Base-by-base conservation (phyloP, 2,329 filamentous ascomycete species). In the Verticillium albo-atrum region DNA sequence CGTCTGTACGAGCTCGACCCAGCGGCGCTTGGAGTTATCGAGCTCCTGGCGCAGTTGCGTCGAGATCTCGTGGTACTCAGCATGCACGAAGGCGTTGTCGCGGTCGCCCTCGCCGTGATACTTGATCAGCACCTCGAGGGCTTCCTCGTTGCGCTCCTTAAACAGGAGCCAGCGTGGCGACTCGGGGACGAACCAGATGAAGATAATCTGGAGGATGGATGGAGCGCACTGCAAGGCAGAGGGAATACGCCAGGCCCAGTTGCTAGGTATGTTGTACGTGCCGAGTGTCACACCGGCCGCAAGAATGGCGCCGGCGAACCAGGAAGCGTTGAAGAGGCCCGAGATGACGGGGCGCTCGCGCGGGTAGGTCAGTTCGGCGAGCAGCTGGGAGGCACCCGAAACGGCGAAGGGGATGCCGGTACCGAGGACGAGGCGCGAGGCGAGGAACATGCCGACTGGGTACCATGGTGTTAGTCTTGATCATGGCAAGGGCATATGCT, bases 111-210 rank as follows among this genome's bases (percentile, higher is more conserved):
- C 78, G 12, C 79, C 82, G 60, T 85, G 86, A 63, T 81, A 87
- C 60, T 78, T 82, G 9, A 77, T 78, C 51, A 89, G 76, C 15
- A 81, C 79, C 2, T 75, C 74, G 15, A 80, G 73, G 0, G 84
- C 82, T 57, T 84, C 74, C 6, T 84, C 79, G 12, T 77, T 72
- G 51, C 81, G 79, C 62, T 81, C 77, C 59, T 84, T 80, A 59
- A 79, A 79, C 58, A 85, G 82, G 27, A 87, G 74, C 84, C 84
- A 88, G 58, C 86, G 73, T 2, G 86, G 86, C 3, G 82, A 86
- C 65, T 89, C 86, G 0, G 86, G 85, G 1, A 88, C 73, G 64
- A 86, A 78, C 57, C 78, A 83, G 4, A 79, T 64, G 30, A 62
- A 63, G 30, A 74, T 47, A 32, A 67, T 63, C 17, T 76, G 70